Base-by-base conservation (phyloP, 2,329 filamentous ascomycete species). In the Epichloe typhina region DNA sequence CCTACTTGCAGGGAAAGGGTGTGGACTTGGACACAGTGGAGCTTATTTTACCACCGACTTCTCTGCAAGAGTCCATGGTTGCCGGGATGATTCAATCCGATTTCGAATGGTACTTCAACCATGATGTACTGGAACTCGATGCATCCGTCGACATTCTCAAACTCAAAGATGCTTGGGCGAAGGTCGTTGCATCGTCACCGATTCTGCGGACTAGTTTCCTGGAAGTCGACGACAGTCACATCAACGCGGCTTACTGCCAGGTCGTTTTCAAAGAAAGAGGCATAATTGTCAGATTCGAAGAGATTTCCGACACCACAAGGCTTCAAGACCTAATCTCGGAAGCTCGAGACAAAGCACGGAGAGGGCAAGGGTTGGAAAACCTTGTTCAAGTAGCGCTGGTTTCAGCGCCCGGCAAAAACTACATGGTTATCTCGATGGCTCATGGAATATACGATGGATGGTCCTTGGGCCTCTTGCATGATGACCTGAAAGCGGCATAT, bases 371-470 rank as follows among this genome's bases (percentile, higher is more conserved):
- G 0, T 49, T 48, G 8, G 59, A 62, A 0, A 49, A 66, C 8
- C 58, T 83, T 3, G 64, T 83, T 6, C 77, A 80, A 50, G 58
- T 83, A 0, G 65, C 63, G 0, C 66, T 79, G 49, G 66, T 65
- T 3, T 59, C 53, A 5, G 61, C 64, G 1, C 66, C 54, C 3
- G 57, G 53, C 13, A 60, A 58, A 37, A 65, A 53, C 3, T 78
- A 74, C 50, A 55, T 83, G 1, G 60, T 83, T 4, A 63, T 96
- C 1, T 90, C 88, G 0, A 81, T 95, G 39, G 77, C 89, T 0
- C 90, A 96, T 65, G 88, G 89, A 1, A 72, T 95, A 19, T 96
- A 96, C 57, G 90, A 96, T 61, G 90, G 90, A 0, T 89, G 83
- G 79, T 95, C 89, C 3, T 74, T 96, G 12, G 72, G 73, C 3